Percentiles rank a stretch among this genome's conserved stretches.
These are phyloP conservation scores for Paracamarosporium sp. DNA, from an alignment of 2,329 filamentous ascomycete genomes.

Conservation along the genomic window DNA sequence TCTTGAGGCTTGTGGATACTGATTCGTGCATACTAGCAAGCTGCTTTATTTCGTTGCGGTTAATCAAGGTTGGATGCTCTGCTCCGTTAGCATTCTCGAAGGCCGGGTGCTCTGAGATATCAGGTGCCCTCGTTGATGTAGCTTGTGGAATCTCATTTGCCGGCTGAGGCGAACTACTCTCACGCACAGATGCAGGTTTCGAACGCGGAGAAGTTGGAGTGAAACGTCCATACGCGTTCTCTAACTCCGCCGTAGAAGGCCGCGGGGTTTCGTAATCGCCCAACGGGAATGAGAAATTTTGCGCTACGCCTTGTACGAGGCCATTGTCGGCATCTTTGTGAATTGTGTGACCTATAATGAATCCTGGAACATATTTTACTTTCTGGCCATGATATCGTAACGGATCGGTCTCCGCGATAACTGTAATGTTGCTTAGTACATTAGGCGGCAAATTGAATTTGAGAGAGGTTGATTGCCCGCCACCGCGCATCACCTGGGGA, in stretches of 20 bases:
- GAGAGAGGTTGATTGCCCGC: background rate
- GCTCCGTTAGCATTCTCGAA: background rate
- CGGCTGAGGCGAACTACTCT: no score
- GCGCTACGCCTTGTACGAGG: no score
- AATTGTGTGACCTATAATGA: background rate
- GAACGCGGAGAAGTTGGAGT: background rate
- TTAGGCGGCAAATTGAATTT: background rate
- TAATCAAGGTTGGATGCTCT: background rate
- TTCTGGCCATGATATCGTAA: background rate
- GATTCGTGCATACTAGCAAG: background rate
- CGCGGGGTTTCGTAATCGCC: background rate
- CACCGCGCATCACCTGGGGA: background rate
- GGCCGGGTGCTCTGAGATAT: background rate
- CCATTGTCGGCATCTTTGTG: no score
- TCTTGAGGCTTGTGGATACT: background rate
- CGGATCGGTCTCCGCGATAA: background rate
- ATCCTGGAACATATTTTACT: background rate
- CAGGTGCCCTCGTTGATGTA: background rate
- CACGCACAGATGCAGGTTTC: background rate
- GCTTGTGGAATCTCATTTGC: background rate
- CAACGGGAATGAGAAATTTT: background rate
- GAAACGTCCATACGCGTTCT: background rate
- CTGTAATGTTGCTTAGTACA: background rate
- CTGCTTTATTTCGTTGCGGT: background rate
- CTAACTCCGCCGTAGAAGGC: background rate